These are phyloP conservation scores for Trebouxia gelatinosa DNA, from an alignment of 163 green algal species.

Conservation along the genomic window DNA sequence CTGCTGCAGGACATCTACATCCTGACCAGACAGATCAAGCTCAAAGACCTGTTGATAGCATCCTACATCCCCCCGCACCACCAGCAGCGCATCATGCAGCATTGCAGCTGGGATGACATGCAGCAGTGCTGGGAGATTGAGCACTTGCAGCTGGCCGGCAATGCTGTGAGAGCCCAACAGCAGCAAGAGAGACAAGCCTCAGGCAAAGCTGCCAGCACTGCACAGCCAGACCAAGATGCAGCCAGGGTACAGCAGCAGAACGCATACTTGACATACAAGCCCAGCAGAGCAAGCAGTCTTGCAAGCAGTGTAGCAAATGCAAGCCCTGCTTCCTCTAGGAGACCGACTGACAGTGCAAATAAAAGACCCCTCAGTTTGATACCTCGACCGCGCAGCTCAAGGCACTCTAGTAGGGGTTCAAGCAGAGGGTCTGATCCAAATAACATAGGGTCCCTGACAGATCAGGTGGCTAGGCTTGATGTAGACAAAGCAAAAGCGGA, in stretches of 20 bases:
- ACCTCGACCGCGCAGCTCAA: neutral
- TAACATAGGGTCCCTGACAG: conserved; percentile 1
- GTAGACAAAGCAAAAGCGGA: neutral
- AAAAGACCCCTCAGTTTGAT: too few species aligned
- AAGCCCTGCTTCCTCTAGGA: neutral
- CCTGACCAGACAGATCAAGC: conserved; percentile 71
- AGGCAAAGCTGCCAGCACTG: conserved; percentile 4
- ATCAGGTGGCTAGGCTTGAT: conserved; percentile 13
- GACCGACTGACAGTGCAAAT: neutral
- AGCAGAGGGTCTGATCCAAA: neutral
- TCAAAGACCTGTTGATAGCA: conserved; percentile 82
- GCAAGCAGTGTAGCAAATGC: neutral
- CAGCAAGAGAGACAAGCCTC: neutral
- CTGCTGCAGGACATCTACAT: conserved; percentile 75
- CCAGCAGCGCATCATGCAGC: conserved; percentile 76
- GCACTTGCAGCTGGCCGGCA: conserved; percentile 58
- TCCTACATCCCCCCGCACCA: conserved; percentile 80
- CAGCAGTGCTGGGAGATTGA: conserved; percentile 66
- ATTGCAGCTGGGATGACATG: conserved; percentile 73
- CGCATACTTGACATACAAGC: conserved; percentile 15
- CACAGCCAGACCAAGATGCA: neutral
- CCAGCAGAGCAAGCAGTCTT: neutral
- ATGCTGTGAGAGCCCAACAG: conserved; percentile 26
- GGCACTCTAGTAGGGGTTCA: conserved; percentile 4
- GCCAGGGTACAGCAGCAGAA: neutral